Base-by-base conservation (phyloP, 176 grass and related monocot species). In the bread wheat (Triticum aestivum) region DNA sequence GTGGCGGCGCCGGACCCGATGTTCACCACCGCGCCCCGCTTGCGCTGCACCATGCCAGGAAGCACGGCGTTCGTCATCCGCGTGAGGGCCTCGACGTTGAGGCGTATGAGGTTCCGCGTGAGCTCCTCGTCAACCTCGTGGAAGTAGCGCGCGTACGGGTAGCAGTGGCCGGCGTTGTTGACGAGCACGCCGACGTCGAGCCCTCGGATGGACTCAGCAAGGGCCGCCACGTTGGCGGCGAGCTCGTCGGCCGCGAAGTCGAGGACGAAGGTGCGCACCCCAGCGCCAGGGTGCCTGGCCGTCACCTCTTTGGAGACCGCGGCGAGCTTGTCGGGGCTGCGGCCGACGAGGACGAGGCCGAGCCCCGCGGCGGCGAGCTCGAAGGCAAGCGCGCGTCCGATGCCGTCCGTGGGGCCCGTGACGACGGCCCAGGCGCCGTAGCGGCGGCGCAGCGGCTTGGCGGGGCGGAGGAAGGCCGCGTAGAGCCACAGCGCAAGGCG, bases 401-500 rank as follows among this genome's bases (percentile, higher is more conserved):
- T 97, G 52, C 94, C 94, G 76, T 93, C 90, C 30, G 92, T 94
- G 77, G 94, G 83, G 27, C 94, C 94, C 26, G 94, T 97, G 32
- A 97, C 92, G 34, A 94, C 85, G 32, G 94, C 94, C 94, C 94
- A 97, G 14, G 78, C 18, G 11, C 92, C 94, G 79, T 97, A 97
- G 1, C 86, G 82, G 14, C 45, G 30, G 20, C 82, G 95, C 69
- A 97, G 88, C 18, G 89, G 87, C 84, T 79, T 89, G 14, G 37
- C 84, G 0, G 95, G 90, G 56, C 95, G 95, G 86, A 97, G 95
- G 85, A 94, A 87, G 24, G 85, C 82, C 65, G 82, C 86, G 81
- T 91, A 92, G 37, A 92, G 34, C 90, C 90, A 92, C 13, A 41
- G 49, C 56, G 65, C 77, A 11, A 94, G 63, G 63, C 83, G 82